Base-by-base conservation (phyloP, 352 stramenopile genomes). In the Pythium guiyangense region DNA sequence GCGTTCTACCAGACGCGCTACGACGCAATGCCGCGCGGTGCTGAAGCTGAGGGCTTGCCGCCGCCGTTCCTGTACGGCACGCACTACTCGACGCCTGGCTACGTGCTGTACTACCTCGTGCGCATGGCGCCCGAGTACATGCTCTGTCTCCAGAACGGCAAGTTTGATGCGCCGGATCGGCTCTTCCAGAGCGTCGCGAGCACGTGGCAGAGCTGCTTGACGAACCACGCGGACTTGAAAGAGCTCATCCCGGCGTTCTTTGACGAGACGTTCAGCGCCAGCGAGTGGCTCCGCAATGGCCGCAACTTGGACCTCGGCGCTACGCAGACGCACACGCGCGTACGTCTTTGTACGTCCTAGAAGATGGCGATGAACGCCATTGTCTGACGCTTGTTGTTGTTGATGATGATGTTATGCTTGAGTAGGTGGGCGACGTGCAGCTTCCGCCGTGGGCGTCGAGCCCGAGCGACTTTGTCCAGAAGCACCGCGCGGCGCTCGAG, bases 221-320 rank as follows among this genome's bases (percentile, higher is more conserved):
- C 73, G 22, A 93, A 88, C 47, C 86, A 97, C 34, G 89, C 90
- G 1, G 97, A 99, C 69, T 81, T 99, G 8, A 99, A 99, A 73
- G 97, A 99, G 71, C 77, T 99, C 14, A 99, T 97, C 37, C 97
- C 97, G 1, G 97, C 99, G 73, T 99, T 98, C 73, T 99, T 97
- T 65, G 96, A 96, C 37, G 88, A 87, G 20, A 76, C 86, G 29
- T 75, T 96, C 10, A 57, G 69, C 31, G 61, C 79, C 3, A 70
- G 81, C 17, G 74, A 89, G n/a, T 99, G 99, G 81, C 73, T 99
- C 37, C 74, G 80, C 57, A 99, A 99, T 69, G 64, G 59, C 0
- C 98, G 98, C 59, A 81, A 97, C 52, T 90, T 99, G 31, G 94
- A 98, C 60, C 84, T 99, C 17, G 97, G 97, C 26, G 97, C 79